Base-by-base conservation (phyloP, 306 rosid species). In the Pterocarpus santalinus region DNA sequence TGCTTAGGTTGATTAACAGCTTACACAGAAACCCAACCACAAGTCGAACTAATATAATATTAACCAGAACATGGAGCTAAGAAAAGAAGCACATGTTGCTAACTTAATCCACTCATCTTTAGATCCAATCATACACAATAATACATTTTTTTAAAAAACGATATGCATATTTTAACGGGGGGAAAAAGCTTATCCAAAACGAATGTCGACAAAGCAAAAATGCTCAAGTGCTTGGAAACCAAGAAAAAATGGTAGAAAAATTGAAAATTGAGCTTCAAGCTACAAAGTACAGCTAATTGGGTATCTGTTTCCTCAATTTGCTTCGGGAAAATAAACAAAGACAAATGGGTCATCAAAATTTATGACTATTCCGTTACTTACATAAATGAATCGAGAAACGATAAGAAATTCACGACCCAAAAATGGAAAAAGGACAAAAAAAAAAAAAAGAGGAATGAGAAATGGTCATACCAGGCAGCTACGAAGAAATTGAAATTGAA, bases 11-110 rank as follows among this genome's bases (percentile, higher is more conserved):
- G 41, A 36, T 36, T 36, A 3, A 36, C 4, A 36, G 41, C 41
- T 36, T 6, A 36, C n/a, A n/a, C n/a, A n/a, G n/a, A n/a, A n/a
- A n/a, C n/a, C n/a, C n/a, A n/a, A n/a, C n/a, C n/a, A n/a, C 84
- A 73, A 75, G 85, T 82, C 46, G 52, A 36, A 83, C 72, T 44
- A 84, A 85, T 80, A 86, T 79, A 72, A 77, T 88, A 89, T 72
- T 75, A 79, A 78, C 16, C 76, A 34, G 78, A 86, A 82, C 83
- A 77, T 74, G 86, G 74, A 58, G 85, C 79, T 73, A 80, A 41
- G 69, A 78, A 57, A 64, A 70, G 43, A 66, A 75, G 76, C 97
- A 91, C 97, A 91, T 91, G 95, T 16, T 4, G 3, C 61, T 55
- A 55, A n/a, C 61, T 75, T 65, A 3, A 85, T 15, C 69, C 69